Conservation (phyloP, 1,139 yeast species). For the Pichia sp. region DNA sequence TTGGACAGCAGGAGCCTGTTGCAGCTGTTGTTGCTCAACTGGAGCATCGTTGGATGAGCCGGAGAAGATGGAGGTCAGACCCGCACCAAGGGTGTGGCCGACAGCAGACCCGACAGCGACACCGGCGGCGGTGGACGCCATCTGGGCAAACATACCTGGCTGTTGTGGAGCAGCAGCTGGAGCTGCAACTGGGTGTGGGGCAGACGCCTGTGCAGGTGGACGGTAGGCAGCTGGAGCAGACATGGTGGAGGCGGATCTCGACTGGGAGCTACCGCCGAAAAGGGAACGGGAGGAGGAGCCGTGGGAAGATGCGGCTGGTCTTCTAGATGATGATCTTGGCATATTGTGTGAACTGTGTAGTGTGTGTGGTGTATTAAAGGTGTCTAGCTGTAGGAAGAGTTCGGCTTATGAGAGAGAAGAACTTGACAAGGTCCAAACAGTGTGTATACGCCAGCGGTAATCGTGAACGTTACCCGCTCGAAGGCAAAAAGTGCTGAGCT, state of each 20-base stretch:
- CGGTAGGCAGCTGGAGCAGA: conserved; percentile 35
- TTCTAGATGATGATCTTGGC: conserved; percentile 66
- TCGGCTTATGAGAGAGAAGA: no score
- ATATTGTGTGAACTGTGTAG: conserved; percentile 27
- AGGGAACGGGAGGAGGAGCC: conserved; percentile 25
- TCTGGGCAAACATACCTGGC: conserved; percentile 93
- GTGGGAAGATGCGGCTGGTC: conserved; percentile 44
- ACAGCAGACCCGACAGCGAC: conserved; percentile 97
- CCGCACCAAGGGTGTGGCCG: conserved; percentile 96
- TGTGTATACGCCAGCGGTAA: no score
- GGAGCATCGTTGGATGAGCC: conserved; percentile 55
- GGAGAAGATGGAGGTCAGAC: conserved; percentile 82
- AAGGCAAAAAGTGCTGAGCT: background rate
- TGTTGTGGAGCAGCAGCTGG: conserved; percentile 46
- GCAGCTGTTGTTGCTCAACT: conserved; percentile 43
- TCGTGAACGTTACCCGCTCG: background rate
- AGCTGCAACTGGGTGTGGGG: conserved; percentile 10
- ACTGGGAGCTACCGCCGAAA: conserved; percentile 26
- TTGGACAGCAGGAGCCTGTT: conserved; percentile 33
- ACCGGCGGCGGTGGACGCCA: conserved; percentile 99
- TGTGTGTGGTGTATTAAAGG: background rate
- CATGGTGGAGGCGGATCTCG: conserved; percentile 41
- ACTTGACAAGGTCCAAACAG: no score
- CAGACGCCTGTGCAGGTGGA: conserved; percentile 27
- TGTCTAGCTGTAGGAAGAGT: background rate